Conservation (phyloP, 495 filamentous ascomycete species). For the Penicillium malachiteum region DNA sequence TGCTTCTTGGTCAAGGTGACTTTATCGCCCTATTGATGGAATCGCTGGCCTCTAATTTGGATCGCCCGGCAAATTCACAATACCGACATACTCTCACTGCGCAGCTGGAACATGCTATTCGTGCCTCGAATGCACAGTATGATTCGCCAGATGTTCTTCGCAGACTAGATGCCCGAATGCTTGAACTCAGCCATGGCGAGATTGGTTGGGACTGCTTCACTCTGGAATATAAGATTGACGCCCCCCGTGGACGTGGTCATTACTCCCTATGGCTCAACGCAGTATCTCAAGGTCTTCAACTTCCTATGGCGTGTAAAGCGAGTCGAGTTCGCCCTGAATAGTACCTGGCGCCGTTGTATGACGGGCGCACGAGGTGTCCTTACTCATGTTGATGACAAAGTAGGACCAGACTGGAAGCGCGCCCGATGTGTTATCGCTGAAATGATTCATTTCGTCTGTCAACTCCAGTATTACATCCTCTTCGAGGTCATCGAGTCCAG, state of each 20-base stretch:
- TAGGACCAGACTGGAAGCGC: constrained; percentile 83
- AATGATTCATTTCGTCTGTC: constrained; percentile 97
- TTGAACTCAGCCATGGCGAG: constrained; percentile 91
- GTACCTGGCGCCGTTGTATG: constrained; percentile 94
- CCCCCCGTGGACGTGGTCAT: constrained; percentile 97
- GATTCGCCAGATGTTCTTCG: constrained; percentile 91
- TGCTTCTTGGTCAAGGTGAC: constrained; percentile 92
- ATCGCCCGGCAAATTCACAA: constrained; percentile 91
- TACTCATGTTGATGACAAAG: constrained; percentile 70
- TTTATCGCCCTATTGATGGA: constrained; percentile 99
- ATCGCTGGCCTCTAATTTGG: constrained; percentile 84
- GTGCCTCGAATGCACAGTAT: constrained; percentile 94
- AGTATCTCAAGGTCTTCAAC: constrained; percentile 99
- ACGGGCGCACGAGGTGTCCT: constrained; percentile 91
- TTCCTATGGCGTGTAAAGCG: constrained; percentile 98
- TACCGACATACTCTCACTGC: constrained; percentile 95
- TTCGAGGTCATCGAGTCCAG: constrained; percentile 97
- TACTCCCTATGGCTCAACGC: constrained; percentile 87
- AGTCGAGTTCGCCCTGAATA: constrained; percentile 88
- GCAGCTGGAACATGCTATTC: constrained; percentile 95
- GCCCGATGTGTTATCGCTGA: constrained; percentile 86
- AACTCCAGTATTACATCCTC: constrained; percentile 97
- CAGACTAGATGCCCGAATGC: constrained; percentile 91
- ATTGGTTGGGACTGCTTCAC: constrained; percentile 99
- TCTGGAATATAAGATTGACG: constrained; percentile 96